Percentiles rank a stretch among this genome's conserved stretches.
Evolutionary conservation across 441 rosid species (phyloP).

Genomic region (Erysimum pusillum): DNA sequence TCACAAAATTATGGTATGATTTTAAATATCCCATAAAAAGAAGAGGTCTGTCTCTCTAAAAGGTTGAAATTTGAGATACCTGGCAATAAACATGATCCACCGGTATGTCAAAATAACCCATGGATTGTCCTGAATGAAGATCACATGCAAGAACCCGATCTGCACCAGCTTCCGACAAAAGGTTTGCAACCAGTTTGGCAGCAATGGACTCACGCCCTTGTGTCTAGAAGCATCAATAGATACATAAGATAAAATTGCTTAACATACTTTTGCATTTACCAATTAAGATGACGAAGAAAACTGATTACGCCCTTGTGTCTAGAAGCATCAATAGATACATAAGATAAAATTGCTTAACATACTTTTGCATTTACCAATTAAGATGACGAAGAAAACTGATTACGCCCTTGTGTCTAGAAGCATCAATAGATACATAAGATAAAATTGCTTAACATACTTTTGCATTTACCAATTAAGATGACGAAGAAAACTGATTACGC

Average conservation of each 20-base stretch:
- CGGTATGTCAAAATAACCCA: conserved; percentile 87
- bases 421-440: too few relatives aligned
- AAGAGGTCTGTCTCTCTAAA: background rate
- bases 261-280: background rate
- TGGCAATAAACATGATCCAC: conserved; percentile 81
- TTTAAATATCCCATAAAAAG: background rate
- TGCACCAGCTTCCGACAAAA: conserved; percentile 79
- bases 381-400: too few relatives aligned
- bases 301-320: too few relatives aligned
- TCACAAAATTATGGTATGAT: conserved; percentile 3
- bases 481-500: too few relatives aligned
- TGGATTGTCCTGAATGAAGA: conserved; percentile 82
- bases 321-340: too few relatives aligned
- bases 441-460: too few relatives aligned
- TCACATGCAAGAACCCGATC: too few relatives aligned
- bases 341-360: too few relatives aligned
- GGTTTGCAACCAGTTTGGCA: conserved; percentile 81
- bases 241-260: background rate
- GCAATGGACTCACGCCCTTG: conserved; percentile 88
- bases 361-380: too few relatives aligned
- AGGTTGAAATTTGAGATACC: conserved; percentile 39
- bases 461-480: too few relatives aligned
- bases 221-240: conserved; percentile 50
- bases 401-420: too few relatives aligned
- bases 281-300: too few relatives aligned